Conservation (phyloP, 805 yeast species). For the Candida suzukii region DNA sequence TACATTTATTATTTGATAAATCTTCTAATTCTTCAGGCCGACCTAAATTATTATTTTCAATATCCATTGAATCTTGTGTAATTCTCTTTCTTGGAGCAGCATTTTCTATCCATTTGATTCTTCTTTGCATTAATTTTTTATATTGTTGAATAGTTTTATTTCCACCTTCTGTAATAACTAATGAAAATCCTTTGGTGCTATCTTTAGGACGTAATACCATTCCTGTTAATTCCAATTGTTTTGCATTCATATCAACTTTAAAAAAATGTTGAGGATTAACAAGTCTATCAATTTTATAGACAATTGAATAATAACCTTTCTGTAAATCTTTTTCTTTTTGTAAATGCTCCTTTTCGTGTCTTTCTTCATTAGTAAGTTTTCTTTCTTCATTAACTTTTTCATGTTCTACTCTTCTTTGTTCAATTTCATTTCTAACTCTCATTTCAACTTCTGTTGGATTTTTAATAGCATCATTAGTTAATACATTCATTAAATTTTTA, state of each 20-base stretch:
- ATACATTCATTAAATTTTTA: conserved; percentile 77
- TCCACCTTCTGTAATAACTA: conserved; percentile 75
- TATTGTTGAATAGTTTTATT: conserved; percentile 54
- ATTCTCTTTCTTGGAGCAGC: conserved; percentile 26
- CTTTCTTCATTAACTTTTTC: conserved; percentile 53
- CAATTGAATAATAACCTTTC: conserved; percentile 47
- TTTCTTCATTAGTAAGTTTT: conserved; percentile 51
- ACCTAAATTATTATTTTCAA: conserved; percentile 4
- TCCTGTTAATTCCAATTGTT: conserved; percentile 64
- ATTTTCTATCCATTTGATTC: conserved; percentile 67
- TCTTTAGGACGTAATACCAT: conserved; percentile 38
- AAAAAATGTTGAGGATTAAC: conserved; percentile 60
- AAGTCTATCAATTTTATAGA: conserved; percentile 49
- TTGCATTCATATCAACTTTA: conserved; percentile 76
- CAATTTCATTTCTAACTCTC: conserved; percentile 62
- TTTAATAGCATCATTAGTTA: conserved; percentile 75
- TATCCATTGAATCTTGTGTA: conserved; percentile 5
- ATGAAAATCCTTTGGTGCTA: conserved; percentile 30
- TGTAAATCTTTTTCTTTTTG: conserved; percentile 42
- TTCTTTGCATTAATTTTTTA: conserved; percentile 47
- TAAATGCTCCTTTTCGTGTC: conserved; percentile 37
- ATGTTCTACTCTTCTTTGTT: conserved; percentile 53
- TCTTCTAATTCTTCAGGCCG: conserved; percentile 23
- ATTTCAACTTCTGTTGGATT: conserved; percentile 87
- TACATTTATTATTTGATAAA: conserved; percentile 36